These are phyloP conservation scores for Mrakiaceae sp. DNA, from an alignment of 1,284 basidiomycete genomes.

Conservation along the genomic window DNA sequence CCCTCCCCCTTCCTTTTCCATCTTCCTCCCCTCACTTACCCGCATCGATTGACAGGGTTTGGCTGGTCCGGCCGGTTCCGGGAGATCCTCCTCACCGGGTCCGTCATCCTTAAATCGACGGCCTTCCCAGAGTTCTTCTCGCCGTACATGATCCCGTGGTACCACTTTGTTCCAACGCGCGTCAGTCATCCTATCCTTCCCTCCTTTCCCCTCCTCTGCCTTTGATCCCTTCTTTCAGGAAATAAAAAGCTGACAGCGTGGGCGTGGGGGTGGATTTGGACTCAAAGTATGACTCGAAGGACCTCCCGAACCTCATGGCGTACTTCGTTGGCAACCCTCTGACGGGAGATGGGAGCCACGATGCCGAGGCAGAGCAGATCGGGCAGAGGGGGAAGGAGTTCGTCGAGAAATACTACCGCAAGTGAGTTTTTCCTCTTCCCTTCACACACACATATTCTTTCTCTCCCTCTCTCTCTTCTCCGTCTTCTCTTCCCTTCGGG, in stretches of 20 bases:
- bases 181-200: conserved; percentile 23
- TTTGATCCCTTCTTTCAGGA: no score
- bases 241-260: no score
- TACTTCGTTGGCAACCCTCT: conserved; percentile 28
- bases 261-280: no score
- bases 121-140: conserved; percentile 26
- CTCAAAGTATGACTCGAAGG: conserved; percentile 23
- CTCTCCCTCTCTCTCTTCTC: background rate
- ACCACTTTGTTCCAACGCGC: conserved; percentile 21
- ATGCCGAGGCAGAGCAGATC: conserved; percentile 16
- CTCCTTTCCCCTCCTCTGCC: background rate
- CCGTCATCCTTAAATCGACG: conserved; percentile 24
- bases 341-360: conserved; percentile 24
- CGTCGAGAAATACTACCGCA: background rate
- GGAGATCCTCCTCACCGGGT: conserved; percentile 18
- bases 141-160: conserved; percentile 21
- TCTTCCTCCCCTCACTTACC: background rate
- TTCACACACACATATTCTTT: background rate
- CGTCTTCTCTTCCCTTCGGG: no score
- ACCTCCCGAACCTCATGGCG: conserved; percentile 29
- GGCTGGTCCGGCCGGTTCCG: conserved; percentile 20
- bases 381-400: background rate
- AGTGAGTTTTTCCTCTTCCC: background rate
- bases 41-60: background rate
- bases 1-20: background rate